These are phyloP conservation scores for Aeschynomene evenia DNA, from an alignment of 306 rosid species.

Conservation along the genomic window DNA sequence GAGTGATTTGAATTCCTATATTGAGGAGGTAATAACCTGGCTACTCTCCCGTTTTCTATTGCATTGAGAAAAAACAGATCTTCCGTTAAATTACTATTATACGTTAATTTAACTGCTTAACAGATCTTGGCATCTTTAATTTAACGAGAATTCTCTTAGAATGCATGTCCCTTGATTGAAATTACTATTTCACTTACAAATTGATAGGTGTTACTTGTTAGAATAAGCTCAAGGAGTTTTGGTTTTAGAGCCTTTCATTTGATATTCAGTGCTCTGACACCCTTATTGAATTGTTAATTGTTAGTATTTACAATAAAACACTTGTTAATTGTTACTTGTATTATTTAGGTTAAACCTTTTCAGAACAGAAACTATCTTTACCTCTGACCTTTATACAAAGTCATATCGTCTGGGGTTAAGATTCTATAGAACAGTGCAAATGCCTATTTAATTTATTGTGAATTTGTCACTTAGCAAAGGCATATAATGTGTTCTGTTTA, in stretches of 20 bases:
- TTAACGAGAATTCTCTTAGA: background rate
- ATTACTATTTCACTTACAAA: background rate
- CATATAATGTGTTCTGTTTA: constrained; percentile 32
- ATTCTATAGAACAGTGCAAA: background rate
- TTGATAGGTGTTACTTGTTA: background rate
- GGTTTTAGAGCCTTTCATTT: background rate
- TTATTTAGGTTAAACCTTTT: background rate
- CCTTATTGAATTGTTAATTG: background rate
- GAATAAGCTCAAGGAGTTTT: background rate
- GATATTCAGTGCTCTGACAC: background rate
- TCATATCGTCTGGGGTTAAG: constrained; percentile 2
- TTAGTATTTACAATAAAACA: too few species aligned
- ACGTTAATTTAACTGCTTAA: background rate
- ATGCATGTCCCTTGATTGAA: background rate
- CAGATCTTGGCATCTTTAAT: background rate
- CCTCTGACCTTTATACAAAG: background rate
- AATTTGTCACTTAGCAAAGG: constrained; percentile 27
- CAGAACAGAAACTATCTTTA: background rate
- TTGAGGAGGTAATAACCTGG: constrained; percentile 48
- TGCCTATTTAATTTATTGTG: constrained; percentile 14
- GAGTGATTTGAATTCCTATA: constrained; percentile 42
- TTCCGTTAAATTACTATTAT: too few species aligned
- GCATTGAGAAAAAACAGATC: background rate
- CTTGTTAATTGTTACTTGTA: background rate
- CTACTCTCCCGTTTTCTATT: background rate